Evolutionary conservation across 345 rosid species (phyloP).

Genomic region (Garcia nutans): DNA sequence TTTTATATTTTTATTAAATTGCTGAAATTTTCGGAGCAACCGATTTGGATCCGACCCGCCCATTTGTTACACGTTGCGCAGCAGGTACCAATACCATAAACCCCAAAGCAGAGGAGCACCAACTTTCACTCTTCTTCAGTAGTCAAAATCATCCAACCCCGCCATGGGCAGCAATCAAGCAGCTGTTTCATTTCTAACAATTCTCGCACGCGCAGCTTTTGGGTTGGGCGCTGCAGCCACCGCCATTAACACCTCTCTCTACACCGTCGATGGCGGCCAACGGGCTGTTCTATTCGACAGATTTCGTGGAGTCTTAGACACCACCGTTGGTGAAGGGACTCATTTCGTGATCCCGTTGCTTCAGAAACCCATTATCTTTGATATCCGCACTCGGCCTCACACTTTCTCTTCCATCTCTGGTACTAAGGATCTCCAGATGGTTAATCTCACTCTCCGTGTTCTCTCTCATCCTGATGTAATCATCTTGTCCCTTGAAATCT

Average conservation of each 20-base stretch:
- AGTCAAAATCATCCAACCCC: background rate
- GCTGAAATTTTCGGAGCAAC: too few species aligned
- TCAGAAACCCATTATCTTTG: constrained; percentile 81
- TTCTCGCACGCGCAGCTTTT: constrained; percentile 71
- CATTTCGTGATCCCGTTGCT: constrained; percentile 89
- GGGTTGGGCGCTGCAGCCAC: constrained; percentile 75
- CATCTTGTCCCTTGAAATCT: background rate
- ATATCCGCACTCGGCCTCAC: constrained; percentile 88
- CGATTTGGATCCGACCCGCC: too few species aligned
- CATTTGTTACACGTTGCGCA: too few species aligned
- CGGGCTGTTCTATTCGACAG: constrained; percentile 96
- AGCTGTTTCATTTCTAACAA: constrained; percentile 66
- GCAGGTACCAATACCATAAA: too few species aligned
- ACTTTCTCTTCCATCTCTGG: constrained; percentile 95
- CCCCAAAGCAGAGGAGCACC: background rate
- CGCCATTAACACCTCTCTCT: constrained; percentile 62
- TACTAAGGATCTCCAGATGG: constrained; percentile 99
- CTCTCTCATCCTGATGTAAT: constrained; percentile 89
- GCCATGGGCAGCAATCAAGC: constrained; percentile 82
- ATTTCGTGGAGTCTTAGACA: constrained; percentile 79
- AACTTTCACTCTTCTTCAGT: background rate
- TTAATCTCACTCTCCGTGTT: constrained; percentile 92
- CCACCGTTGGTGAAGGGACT: constrained; percentile 84
- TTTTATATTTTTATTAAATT: too few species aligned
- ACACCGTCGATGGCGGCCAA: constrained; percentile 98